These are phyloP conservation scores for Starmerella kuoi DNA, from an alignment of 805 yeast genomes.

Conservation along the genomic window DNA sequence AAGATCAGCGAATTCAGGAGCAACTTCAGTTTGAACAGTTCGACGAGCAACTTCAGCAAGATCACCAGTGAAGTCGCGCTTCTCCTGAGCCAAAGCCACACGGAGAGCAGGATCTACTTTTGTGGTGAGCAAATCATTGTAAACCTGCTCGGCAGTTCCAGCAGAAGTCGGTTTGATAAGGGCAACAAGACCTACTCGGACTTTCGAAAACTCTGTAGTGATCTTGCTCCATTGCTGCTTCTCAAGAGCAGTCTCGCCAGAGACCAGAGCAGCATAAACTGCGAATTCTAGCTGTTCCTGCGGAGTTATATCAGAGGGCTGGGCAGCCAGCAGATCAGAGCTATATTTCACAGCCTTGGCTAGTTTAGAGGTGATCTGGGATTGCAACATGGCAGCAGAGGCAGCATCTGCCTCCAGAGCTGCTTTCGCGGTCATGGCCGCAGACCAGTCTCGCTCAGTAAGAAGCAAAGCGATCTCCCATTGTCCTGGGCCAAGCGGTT, in stretches of 20 bases:
- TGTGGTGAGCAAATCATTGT: constrained; percentile 45
- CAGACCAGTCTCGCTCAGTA: constrained; percentile 65
- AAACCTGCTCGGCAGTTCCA: constrained; percentile 27
- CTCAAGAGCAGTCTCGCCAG: constrained; percentile 41
- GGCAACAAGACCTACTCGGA: constrained; percentile 49
- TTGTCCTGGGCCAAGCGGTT: constrained; percentile 36
- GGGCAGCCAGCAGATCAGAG: constrained; percentile 29
- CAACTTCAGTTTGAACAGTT: constrained; percentile 34
- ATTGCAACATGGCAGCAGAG: constrained; percentile 28
- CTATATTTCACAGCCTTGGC: constrained; percentile 46
- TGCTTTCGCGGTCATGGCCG: constrained; percentile 51
- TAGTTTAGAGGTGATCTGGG: constrained; percentile 50
- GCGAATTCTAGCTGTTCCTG: constrained; percentile 19
- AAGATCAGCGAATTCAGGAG: constrained; percentile 28
- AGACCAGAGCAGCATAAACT: constrained; percentile 34
- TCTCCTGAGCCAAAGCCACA: constrained; percentile 39
- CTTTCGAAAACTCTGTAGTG: constrained; percentile 42
- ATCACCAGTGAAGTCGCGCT: constrained; percentile 30
- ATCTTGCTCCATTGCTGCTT: constrained; percentile 47
- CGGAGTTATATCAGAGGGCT: constrained; percentile 12
- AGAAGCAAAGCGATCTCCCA: constrained; percentile 46
- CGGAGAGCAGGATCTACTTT: constrained; percentile 56
- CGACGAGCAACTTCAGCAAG: constrained; percentile 32
- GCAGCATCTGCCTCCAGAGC: constrained; percentile 41
- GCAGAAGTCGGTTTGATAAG: constrained; percentile 28